phyloP scores from a whole-genome alignment of 2,329 filamentous ascomycete species.

The Sporothrix euskadiensis region DNA sequence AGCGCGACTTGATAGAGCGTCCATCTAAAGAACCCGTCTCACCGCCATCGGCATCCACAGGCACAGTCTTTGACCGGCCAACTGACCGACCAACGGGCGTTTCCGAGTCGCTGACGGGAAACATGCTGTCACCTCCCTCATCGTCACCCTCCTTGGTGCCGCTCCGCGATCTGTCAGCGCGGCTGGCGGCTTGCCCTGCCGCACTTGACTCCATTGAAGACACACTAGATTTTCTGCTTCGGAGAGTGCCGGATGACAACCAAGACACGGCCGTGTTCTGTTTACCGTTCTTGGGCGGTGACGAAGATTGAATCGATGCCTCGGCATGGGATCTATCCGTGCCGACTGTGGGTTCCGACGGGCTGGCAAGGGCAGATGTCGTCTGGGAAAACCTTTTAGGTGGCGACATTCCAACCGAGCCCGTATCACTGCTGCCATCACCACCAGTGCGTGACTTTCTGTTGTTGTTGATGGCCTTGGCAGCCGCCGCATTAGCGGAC shows the following conservation, averaged over 20 bases:
- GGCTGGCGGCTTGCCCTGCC: background rate
- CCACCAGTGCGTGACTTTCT: conserved; percentile 48
- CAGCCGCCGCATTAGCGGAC: background rate
- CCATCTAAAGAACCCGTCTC: background rate
- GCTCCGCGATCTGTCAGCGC: background rate
- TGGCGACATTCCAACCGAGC: conserved; percentile 32
- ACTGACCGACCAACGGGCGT: background rate
- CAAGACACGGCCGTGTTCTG: conserved; percentile 68
- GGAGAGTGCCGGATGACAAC: conserved; percentile 60
- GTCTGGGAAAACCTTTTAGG: conserved; percentile 59
- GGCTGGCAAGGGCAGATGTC: conserved; percentile 59
- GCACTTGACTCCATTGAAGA: conserved; percentile 32
- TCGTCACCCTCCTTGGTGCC: background rate
- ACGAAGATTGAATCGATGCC: conserved; percentile 58
- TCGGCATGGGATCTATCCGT: conserved; percentile 68
- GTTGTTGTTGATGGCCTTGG: conserved; percentile 24
- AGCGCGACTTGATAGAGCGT: background rate
- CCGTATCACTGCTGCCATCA: background rate
- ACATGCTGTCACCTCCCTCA: background rate
- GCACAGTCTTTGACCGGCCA: background rate
- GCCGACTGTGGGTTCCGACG: conserved; percentile 65
- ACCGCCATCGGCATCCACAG: background rate
- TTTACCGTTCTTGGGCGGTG: conserved; percentile 55
- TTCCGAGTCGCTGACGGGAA: conserved; percentile 18
- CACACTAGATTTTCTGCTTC: conserved; percentile 41